Percentiles rank a stretch among this genome's conserved stretches.
Conservation (phyloP, 306 rosid genomes). For the Fragaria iinumae region DNA sequence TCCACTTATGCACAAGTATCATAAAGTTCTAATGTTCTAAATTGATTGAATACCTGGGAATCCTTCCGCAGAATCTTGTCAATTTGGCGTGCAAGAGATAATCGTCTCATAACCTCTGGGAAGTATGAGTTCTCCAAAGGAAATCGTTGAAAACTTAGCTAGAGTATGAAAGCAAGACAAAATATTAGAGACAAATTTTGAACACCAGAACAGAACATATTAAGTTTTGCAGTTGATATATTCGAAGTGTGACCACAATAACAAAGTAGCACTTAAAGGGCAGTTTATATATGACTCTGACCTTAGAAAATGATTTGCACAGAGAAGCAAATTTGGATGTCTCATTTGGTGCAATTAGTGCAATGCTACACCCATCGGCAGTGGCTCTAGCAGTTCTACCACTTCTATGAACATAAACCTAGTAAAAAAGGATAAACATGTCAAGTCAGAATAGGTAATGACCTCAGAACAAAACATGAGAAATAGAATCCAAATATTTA, state of each 20-base stretch:
- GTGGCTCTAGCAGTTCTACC: constrained; percentile 98
- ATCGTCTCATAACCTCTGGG: constrained; percentile 78
- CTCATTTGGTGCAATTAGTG: constrained; percentile 78
- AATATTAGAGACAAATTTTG: background rate
- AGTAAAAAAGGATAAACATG: constrained; percentile 20
- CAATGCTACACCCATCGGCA: constrained; percentile 96
- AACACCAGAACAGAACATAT: background rate
- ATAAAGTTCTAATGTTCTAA: constrained; percentile 19
- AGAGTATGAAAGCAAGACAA: constrained; percentile 19
- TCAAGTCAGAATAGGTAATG: constrained; percentile 8
- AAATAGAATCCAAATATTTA: constrained; percentile 29
- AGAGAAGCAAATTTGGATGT: constrained; percentile 78
- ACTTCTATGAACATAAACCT: constrained; percentile 99
- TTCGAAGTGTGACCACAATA: constrained; percentile 14
- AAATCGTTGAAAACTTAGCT: constrained; percentile 79
- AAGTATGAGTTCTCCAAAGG: constrained; percentile 81
- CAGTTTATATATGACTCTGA: constrained; percentile 13
- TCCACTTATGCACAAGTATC: background rate
- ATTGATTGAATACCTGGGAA: constrained; percentile 64
- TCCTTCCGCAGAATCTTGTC: constrained; percentile 80
- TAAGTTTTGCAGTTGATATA: constrained; percentile 12
- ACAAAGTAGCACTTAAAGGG: background rate
- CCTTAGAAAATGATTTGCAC: constrained; percentile 95
- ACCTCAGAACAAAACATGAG: constrained; percentile 9
- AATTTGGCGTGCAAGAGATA: constrained; percentile 86